phyloP scores from a whole-genome alignment of 108 stramenopile species.

The Thalassiosira profunda region DNA sequence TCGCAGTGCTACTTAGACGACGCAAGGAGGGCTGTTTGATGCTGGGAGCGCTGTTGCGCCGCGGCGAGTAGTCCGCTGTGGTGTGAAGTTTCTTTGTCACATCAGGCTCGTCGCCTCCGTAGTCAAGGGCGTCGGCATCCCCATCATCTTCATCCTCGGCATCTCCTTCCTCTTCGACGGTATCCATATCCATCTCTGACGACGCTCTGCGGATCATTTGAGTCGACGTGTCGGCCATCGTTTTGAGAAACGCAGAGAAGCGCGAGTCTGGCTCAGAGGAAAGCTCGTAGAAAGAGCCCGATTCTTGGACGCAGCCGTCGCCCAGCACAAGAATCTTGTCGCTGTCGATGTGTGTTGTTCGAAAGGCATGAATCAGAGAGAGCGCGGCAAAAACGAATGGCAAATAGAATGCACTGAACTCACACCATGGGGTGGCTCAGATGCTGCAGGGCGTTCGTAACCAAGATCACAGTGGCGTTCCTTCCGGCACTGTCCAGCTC shows the following conservation, averaged over 20 bases:
- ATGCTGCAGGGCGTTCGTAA: conserved; percentile 95
- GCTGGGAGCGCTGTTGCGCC: conserved; percentile 12
- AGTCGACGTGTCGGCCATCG: conserved; percentile 58
- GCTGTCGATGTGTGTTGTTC: not conserved
- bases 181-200: not conserved
- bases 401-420: no score
- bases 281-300: conserved; percentile 80
- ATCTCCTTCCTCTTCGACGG: not conserved
- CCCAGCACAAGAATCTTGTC: conserved; percentile 79
- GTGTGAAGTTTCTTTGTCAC: conserved; percentile 17
- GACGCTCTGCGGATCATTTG: not conserved
- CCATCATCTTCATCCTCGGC: conserved; percentile 16
- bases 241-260: conserved; percentile 64
- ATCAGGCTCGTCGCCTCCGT: conserved; percentile 35
- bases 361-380: not conserved
- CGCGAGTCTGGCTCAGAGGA: conserved; percentile 47
- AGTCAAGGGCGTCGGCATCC: conserved; percentile 14
- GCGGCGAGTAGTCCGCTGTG: not conserved
- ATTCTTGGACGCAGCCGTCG: conserved; percentile 82
- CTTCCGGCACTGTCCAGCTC: conserved; percentile 9
- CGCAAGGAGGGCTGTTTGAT: not conserved
- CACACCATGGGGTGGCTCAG: conserved; percentile 65
- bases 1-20: not conserved
- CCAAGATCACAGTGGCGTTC: conserved; percentile 80
- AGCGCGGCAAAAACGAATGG: no score